A percentile compares a stretch with the other conserved stretches of the same genome.
These are phyloP conservation scores for Lentinula edodes DNA, from an alignment of 768 basidiomycete species.

Conservation along the genomic window DNA sequence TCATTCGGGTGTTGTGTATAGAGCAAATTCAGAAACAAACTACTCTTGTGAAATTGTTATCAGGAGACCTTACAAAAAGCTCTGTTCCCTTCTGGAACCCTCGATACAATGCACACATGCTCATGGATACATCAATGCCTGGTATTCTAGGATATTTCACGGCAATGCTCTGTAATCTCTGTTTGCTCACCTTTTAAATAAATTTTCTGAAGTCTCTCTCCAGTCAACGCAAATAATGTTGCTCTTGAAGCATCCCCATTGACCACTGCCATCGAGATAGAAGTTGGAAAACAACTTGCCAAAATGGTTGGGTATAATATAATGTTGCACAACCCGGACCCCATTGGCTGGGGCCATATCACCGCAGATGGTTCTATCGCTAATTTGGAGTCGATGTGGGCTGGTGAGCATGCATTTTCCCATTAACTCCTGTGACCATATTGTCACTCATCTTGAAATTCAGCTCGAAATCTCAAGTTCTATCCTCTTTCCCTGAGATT, in stretches of 20 bases:
- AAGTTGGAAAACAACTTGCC: slow-evolving; percentile 24
- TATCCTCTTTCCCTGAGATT: slow-evolving; percentile 33
- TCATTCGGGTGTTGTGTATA: too few species aligned
- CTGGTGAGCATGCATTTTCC: slow-evolving; percentile 12
- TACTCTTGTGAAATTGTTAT: not conserved
- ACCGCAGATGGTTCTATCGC: slow-evolving; percentile 38
- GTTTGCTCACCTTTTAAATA: too few species aligned
- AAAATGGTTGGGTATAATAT: slow-evolving; percentile 31
- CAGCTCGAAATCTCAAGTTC: slow-evolving; percentile 42
- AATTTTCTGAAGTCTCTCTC: slow-evolving; percentile 9
- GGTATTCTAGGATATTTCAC: not conserved
- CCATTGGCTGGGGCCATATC: slow-evolving; percentile 36
- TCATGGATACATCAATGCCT: slow-evolving; percentile 1
- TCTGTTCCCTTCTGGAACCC: not conserved
- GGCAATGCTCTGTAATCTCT: not conserved
- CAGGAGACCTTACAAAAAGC: not conserved
- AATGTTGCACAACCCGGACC: not conserved
- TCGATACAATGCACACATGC: not conserved
- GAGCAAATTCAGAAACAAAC: not conserved
- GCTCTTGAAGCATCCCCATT: slow-evolving; percentile 34
- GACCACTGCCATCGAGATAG: slow-evolving; percentile 23
- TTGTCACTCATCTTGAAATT: too few species aligned
- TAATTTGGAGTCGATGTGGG: slow-evolving; percentile 43
- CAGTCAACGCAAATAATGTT: slow-evolving; percentile 41
- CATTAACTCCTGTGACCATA: too few species aligned